Evolutionary conservation across 1,284 basidiomycete genomes (phyloP).

Genomic region (Boletus smithii): DNA sequence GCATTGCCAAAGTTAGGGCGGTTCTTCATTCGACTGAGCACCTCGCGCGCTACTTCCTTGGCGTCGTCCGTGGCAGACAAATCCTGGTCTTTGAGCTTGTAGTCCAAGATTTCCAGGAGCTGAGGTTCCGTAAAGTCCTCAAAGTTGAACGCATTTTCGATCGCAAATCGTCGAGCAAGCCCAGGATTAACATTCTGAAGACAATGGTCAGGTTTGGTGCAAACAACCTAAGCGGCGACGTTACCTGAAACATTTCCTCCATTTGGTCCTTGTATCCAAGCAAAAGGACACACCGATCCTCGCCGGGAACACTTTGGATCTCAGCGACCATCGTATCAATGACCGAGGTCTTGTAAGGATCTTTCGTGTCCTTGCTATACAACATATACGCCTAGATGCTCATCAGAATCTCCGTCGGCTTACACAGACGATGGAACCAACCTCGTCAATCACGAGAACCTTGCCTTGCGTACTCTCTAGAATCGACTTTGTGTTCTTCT

Average conservation of each 20-base stretch:
- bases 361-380: constrained; percentile 43
- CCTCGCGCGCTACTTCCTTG: constrained; percentile 52
- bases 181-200: constrained; percentile 66
- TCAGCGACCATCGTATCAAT: constrained; percentile 72
- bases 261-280: constrained; percentile 65
- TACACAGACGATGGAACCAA: constrained; percentile 22
- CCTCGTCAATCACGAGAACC: constrained; percentile 69
- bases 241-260: constrained; percentile 67
- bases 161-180: constrained; percentile 56
- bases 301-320: constrained; percentile 62
- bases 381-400: constrained; percentile 60
- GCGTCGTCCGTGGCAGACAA: constrained; percentile 53
- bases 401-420: neutral
- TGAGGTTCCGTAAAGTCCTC: constrained; percentile 57
- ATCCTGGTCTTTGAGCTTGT: constrained; percentile 55
- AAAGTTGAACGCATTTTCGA: constrained; percentile 66
- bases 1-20: constrained; percentile 65
- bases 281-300: constrained; percentile 64
- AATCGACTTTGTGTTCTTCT: constrained; percentile 60
- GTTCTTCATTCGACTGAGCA: constrained; percentile 48
- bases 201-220: neutral
- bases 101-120: constrained; percentile 48
- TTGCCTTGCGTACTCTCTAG: constrained; percentile 56
- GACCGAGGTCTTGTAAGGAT: constrained; percentile 60
- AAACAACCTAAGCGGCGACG: neutral